phyloP scores from a whole-genome alignment of 2,329 filamentous ascomycete species.

The Ophiognomonia clavigignenti-juglandacearum region DNA sequence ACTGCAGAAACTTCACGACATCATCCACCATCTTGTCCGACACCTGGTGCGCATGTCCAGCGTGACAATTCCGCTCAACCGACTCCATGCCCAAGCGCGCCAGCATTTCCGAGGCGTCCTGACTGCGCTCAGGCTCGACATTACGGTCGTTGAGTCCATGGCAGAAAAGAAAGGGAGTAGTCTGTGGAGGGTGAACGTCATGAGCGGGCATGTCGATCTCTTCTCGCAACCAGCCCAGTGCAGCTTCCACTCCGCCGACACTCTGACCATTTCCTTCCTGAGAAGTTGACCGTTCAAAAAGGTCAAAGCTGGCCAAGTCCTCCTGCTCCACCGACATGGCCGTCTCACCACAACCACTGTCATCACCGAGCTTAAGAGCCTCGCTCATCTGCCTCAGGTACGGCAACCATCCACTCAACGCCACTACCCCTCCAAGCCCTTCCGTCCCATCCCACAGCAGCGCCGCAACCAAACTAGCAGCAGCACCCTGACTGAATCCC shows the following conservation, averaged over 20 bases:
- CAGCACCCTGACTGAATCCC: constrained; percentile 51
- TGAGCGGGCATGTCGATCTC: constrained; percentile 19
- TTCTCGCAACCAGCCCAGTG: constrained; percentile 18
- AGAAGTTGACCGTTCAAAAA: constrained; percentile 1
- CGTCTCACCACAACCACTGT: constrained; percentile 5
- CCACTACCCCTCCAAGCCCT: constrained; percentile 31
- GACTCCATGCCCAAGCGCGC: constrained; percentile 26
- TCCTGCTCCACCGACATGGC: neutral
- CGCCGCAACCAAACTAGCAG: constrained; percentile 36
- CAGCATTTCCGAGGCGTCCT: constrained; percentile 29
- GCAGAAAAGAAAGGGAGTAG: constrained; percentile 39
- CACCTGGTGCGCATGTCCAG: constrained; percentile 40
- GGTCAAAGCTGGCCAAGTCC: constrained; percentile 15
- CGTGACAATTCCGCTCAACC: constrained; percentile 33
- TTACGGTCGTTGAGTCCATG: constrained; percentile 39
- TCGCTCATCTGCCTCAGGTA: constrained; percentile 29
- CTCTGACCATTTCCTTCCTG: constrained; percentile 6
- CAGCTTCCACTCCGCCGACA: neutral
- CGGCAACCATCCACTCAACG: constrained; percentile 43
- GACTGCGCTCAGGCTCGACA: constrained; percentile 32
- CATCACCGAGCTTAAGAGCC: constrained; percentile 5
- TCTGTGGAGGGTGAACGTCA: too few relatives aligned
- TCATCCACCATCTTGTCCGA: constrained; percentile 34
- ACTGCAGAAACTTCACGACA: constrained; percentile 28
- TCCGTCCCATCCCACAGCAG: constrained; percentile 37